phyloP scores from a whole-genome alignment of 768 basidiomycete genomes.

The Mycena rosella region DNA sequence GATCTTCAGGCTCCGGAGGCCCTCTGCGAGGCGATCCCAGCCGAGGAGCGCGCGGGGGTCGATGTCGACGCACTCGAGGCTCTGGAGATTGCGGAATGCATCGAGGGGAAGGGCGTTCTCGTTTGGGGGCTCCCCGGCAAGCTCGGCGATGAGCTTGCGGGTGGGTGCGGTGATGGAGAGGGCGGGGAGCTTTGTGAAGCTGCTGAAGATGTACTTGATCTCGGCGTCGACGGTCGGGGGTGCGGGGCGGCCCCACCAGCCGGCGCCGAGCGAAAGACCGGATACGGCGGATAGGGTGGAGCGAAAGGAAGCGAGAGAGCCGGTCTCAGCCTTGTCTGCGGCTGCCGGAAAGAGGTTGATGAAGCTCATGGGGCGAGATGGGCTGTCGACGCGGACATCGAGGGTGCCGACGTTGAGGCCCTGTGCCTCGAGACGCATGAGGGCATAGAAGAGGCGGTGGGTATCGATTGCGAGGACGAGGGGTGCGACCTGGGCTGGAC shows the following conservation, averaged over 20 bases:
- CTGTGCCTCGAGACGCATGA: conserved; percentile 87
- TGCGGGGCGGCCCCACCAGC: conserved; percentile 78
- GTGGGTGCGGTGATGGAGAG: conserved; percentile 75
- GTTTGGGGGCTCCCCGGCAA: conserved; percentile 75
- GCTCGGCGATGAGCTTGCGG: conserved; percentile 74
- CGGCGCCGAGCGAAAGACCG: conserved; percentile 75
- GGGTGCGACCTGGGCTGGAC: conserved; percentile 53
- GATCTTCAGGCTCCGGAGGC: conserved; percentile 80
- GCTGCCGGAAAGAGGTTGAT: conserved; percentile 65
- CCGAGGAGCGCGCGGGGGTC: conserved; percentile 87
- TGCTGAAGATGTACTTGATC: conserved; percentile 89
- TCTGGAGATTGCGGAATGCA: conserved; percentile 87
- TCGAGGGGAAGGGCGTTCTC: conserved; percentile 85
- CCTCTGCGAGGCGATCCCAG: conserved; percentile 83
- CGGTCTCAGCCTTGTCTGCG: conserved; percentile 76
- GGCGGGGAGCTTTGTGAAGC: conserved; percentile 91
- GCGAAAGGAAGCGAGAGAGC: conserved; percentile 80
- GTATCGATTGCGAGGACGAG: conserved; percentile 78
- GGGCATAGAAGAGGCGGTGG: conserved; percentile 89
- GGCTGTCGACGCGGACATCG: conserved; percentile 79
- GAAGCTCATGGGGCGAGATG: conserved; percentile 84
- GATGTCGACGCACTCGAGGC: conserved; percentile 80
- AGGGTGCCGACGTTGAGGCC: conserved; percentile 84
- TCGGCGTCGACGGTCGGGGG: conserved; percentile 75
- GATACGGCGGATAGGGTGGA: conserved; percentile 85